These are phyloP conservation scores for Holtermannia corniformis DNA, from an alignment of 768 basidiomycete genomes.

Conservation along the genomic window DNA sequence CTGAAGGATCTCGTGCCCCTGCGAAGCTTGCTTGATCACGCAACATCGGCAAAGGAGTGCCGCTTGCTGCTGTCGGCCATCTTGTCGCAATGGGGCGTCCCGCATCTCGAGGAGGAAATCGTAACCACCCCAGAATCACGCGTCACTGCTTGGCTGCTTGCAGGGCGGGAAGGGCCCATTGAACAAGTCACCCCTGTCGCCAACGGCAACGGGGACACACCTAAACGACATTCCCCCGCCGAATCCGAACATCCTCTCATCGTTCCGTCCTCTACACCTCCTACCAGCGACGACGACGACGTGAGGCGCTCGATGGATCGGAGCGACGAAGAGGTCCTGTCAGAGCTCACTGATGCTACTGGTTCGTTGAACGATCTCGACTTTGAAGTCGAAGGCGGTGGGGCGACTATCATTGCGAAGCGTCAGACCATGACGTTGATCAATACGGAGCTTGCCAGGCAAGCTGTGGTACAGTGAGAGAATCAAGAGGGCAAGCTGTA, in stretches of 20 bases:
- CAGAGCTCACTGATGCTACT: not conserved
- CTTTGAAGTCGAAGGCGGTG: not conserved
- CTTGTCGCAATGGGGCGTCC: conserved; percentile 54
- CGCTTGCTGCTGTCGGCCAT: conserved; percentile 76
- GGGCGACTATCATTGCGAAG: not conserved
- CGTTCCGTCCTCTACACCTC: not conserved
- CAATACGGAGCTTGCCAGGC: not conserved
- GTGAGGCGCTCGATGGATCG: not conserved
- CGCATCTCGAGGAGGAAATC: conserved; percentile 28
- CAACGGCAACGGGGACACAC: not conserved
- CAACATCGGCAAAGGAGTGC: conserved; percentile 71
- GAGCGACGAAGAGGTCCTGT: not conserved
- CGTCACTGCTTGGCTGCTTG: conserved; percentile 32
- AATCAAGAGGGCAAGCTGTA: too few species aligned
- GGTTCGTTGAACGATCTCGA: not conserved
- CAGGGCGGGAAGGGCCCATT: conserved; percentile 22
- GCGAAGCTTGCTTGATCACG: conserved; percentile 56
- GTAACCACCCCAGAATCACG: conserved; percentile 15
- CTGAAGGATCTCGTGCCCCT: conserved; percentile 50
- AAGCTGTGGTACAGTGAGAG: not conserved
- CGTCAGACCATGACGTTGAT: not conserved
- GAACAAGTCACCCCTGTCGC: not conserved
- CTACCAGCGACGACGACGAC: not conserved
- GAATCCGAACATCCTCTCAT: not conserved
- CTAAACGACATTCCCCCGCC: not conserved